Evolutionary conservation across 2,329 filamentous ascomycete genomes (phyloP), one percentile per base, ranked within the genome.

Genomic region (Colletotrichum scovillei): DNA sequence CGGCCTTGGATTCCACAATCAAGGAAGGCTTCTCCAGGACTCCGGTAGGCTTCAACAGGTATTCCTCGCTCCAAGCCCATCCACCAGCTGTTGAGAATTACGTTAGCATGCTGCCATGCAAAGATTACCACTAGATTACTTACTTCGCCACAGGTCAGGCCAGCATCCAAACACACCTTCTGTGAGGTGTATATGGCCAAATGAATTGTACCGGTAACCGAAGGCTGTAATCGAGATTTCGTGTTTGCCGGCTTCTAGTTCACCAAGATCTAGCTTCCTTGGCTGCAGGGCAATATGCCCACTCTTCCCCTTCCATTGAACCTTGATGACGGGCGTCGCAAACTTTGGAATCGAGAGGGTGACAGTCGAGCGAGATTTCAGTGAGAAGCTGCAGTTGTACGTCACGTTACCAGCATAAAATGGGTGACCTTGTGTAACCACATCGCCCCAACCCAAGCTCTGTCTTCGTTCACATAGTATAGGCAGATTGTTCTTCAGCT

Each of bases 361-460:
- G 19, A 74, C 70, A 5, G 55, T 38, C 0, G 70, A 66, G 2
- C 24, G 24, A 4, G 53, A 32, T 9, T 38, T 19, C 11, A 73
- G 63, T 5, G 57, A 42, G 38, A 75, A 70, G 4, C 22, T 57
- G 55, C 73, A 75, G 42, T 74, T 74, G 69, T 80, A 80, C 0
- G 75, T 74, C 7, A 77, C 63, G 63, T 77, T 77, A 6, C 74
- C 76, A 16, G 76, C 74, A 57, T 79, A 79, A 35, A 79, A 78
- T 1, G 77, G 72, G 28, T 76, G 65, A 0, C 77, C 78, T 60
- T 80, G 79, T 0, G 67, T 35, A 1, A 75, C 77, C 1, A 78
- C 75, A 60, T 81, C 71, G 26, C 80, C 80, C 77, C 77, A 81
- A 7, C 59, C 75, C 19, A 80, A 4, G 1, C 52, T 53, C 5